These are phyloP conservation scores for Drechslera avenae DNA, from an alignment of 2,329 filamentous ascomycete genomes.

Conservation along the genomic window DNA sequence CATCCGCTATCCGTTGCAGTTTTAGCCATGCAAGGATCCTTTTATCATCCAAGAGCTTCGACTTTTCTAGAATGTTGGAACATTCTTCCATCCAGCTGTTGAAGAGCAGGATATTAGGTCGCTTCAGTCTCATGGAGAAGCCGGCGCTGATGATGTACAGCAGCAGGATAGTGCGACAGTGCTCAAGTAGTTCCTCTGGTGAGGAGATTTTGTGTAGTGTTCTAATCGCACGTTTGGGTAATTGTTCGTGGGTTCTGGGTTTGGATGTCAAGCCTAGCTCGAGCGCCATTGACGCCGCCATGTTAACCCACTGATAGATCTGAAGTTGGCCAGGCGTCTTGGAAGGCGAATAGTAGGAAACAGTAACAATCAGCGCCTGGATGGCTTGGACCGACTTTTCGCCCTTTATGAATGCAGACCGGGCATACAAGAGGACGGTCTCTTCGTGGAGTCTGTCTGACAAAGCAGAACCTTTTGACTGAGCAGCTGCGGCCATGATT, in stretches of 20 bases:
- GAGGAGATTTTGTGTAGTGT: conserved; percentile 44
- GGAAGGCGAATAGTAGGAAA: conserved; percentile 43
- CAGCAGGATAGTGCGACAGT: conserved; percentile 42
- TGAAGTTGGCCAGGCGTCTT: conserved; percentile 40
- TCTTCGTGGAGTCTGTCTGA: conserved; percentile 44
- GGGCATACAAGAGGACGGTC: conserved; percentile 40
- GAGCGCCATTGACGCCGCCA: conserved; percentile 45
- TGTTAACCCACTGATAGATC: conserved; percentile 44
- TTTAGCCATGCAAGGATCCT: conserved; percentile 39
- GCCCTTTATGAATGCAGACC: conserved; percentile 43
- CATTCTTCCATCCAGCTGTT: conserved; percentile 49
- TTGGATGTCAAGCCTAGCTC: conserved; percentile 46
- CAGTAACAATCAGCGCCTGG: conserved; percentile 43
- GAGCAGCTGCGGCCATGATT: conserved; percentile 46
- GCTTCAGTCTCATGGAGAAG: conserved; percentile 41
- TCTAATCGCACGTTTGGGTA: conserved; percentile 42
- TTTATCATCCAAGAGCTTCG: conserved; percentile 37
- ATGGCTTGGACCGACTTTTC: conserved; percentile 46
- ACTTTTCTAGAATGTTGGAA: conserved; percentile 37
- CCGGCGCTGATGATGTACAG: conserved; percentile 43
- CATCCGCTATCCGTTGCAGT: conserved; percentile 45
- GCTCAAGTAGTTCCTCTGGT: conserved; percentile 42
- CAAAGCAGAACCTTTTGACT: conserved; percentile 36
- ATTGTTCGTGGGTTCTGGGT: conserved; percentile 45
- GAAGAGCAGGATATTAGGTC: conserved; percentile 42